A percentile compares a stretch with the other conserved stretches of the same genome.
Conservation (phyloP, 225 moss, liverwort and hornwort genomes). For the Polytrichum formosum region DNA sequence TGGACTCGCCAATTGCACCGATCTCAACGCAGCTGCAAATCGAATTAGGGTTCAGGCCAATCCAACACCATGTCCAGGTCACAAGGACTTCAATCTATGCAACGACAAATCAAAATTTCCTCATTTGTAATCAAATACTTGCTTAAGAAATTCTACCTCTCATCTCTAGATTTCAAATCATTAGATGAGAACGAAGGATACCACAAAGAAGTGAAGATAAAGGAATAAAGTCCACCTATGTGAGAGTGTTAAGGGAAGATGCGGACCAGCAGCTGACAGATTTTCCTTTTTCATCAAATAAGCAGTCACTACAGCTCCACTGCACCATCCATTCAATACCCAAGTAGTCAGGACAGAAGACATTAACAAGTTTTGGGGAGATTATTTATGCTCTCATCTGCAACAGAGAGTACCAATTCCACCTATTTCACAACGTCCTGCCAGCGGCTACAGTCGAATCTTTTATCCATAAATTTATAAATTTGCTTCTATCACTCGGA, state of each 20-base stretch:
- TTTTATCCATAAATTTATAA: too few species aligned
- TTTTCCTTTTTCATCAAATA: slow-evolving; percentile 85
- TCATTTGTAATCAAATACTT: too few species aligned
- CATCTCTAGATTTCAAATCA: too few species aligned
- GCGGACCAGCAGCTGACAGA: slow-evolving; percentile 77
- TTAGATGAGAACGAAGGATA: background rate
- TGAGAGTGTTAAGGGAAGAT: slow-evolving; percentile 37
- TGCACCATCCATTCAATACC: slow-evolving; percentile 36
- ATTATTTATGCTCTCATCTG: too few species aligned
- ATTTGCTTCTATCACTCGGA: background rate
- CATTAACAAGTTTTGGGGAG: too few species aligned
- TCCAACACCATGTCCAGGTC: too few species aligned
- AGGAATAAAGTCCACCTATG: slow-evolving; percentile 29
- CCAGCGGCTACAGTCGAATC: background rate
- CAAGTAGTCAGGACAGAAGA: background rate
- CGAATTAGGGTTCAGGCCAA: background rate
- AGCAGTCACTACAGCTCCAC: slow-evolving; percentile 87
- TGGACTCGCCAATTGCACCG: slow-evolving; percentile 64
- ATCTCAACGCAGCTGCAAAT: slow-evolving; percentile 64
- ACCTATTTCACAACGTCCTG: background rate
- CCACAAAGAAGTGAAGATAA: slow-evolving; percentile 9
- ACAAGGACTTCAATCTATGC: too few species aligned
- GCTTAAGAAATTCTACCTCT: too few species aligned
- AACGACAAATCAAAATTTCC: too few species aligned
- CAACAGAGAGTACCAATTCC: too few species aligned